Conservation (phyloP, 2,329 filamentous ascomycete species). For the Xenosphaeropsis pyriputrescens region DNA sequence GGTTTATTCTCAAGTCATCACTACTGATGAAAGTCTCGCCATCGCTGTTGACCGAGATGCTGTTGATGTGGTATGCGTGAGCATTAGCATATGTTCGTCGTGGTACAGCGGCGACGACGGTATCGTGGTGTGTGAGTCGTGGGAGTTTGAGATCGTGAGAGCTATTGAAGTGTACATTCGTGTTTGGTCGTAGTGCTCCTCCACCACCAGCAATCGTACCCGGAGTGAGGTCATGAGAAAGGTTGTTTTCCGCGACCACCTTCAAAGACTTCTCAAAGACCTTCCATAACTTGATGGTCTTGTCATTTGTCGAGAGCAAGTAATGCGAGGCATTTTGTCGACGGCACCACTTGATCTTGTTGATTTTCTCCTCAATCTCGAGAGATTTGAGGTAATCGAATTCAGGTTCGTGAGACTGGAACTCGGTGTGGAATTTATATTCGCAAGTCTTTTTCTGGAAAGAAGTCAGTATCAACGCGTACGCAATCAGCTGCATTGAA, state of each 20-base stretch:
- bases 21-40: constrained; percentile 99
- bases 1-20: constrained; percentile 91
- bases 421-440: constrained; percentile 99
- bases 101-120: constrained; percentile 90
- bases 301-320: constrained; percentile 95
- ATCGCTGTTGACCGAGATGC: constrained; percentile 99
- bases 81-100: constrained; percentile 95
- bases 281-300: constrained; percentile 99
- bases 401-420: constrained; percentile 97
- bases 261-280: constrained; percentile 99
- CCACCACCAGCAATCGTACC: constrained; percentile 54
- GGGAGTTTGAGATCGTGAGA: constrained; percentile 81
- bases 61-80: constrained; percentile 99
- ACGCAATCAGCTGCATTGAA: not conserved
- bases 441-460: constrained; percentile 97
- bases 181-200: constrained; percentile 59
- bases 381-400: constrained; percentile 99
- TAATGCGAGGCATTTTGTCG: constrained; percentile 98
- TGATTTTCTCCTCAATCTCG: constrained; percentile 99
- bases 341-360: constrained; percentile 99
- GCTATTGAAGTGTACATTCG: constrained; percentile 62
- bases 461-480: too few species aligned
- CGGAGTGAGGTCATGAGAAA: constrained; percentile 87
- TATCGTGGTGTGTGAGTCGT: constrained; percentile 94
- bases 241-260: constrained; percentile 96